Conservation (phyloP, 306 rosid species). For the Oemleria cerasiformis region DNA sequence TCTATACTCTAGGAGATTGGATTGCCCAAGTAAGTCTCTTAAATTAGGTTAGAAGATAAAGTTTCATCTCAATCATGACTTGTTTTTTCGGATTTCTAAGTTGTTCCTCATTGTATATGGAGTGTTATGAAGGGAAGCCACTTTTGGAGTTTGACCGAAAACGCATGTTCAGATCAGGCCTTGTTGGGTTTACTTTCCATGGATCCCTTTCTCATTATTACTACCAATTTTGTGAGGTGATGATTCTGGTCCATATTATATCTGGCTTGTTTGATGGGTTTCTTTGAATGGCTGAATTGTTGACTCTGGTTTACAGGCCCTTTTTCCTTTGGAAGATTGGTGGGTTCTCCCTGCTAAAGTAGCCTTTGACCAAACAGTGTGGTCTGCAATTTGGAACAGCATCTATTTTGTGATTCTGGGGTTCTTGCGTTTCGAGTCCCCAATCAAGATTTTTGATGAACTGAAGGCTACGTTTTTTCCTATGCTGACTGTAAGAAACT, state of each 20-base stretch:
- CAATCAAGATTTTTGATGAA: slow-evolving; percentile 48
- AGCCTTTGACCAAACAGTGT: slow-evolving; percentile 87
- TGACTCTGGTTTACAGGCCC: slow-evolving; percentile 44
- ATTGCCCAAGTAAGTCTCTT: slow-evolving; percentile 72
- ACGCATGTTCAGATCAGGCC: slow-evolving; percentile 83
- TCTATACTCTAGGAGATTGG: slow-evolving; percentile 93
- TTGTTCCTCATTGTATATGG: slow-evolving; percentile 20
- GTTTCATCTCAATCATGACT: background rate
- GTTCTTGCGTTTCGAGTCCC: slow-evolving; percentile 67
- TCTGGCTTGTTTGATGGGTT: slow-evolving; percentile 22
- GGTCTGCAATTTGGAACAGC: slow-evolving; percentile 95
- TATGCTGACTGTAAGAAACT: slow-evolving; percentile 73
- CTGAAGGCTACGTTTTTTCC: slow-evolving; percentile 74
- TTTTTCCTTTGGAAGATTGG: slow-evolving; percentile 86
- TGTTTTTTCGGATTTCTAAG: slow-evolving; percentile 8
- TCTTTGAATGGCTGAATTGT: slow-evolving; percentile 31
- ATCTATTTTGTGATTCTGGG: slow-evolving; percentile 83
- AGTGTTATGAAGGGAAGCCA: slow-evolving; percentile 94
- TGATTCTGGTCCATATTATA: slow-evolving; percentile 24
- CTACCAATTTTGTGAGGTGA: slow-evolving; percentile 96
- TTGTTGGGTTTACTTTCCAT: slow-evolving; percentile 87
- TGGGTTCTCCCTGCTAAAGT: slow-evolving; percentile 97
- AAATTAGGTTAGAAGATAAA: slow-evolving; percentile 10
- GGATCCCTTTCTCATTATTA: slow-evolving; percentile 98
- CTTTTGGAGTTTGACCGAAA: slow-evolving; percentile 74